Percentiles rank a stretch among this genome's conserved stretches.
These are phyloP conservation scores for Chiua virens DNA, from an alignment of 768 basidiomycete genomes.

Conservation along the genomic window DNA sequence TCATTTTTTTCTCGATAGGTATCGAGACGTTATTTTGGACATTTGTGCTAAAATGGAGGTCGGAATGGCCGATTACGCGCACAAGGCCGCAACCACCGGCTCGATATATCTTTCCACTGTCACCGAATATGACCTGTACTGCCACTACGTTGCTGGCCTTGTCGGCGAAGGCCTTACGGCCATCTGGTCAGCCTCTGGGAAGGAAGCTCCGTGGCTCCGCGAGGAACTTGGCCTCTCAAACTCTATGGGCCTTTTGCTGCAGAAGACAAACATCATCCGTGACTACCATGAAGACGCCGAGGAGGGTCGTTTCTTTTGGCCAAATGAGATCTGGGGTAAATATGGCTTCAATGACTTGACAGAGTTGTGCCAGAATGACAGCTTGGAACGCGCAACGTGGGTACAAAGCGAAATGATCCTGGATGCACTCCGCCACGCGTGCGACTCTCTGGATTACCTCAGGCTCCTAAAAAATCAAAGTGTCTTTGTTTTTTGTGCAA, in stretches of 20 bases:
- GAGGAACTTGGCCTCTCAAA: slow-evolving; percentile 86
- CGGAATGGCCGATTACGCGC: slow-evolving; percentile 96
- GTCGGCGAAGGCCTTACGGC: slow-evolving; percentile 95
- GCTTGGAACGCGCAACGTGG: slow-evolving; percentile 68
- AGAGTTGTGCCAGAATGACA: slow-evolving; percentile 60
- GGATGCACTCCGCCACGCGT: slow-evolving; percentile 81
- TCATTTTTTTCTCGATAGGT: slow-evolving; percentile 41
- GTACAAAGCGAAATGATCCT: slow-evolving; percentile 87
- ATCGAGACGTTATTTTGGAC: slow-evolving; percentile 77
- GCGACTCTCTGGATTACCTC: slow-evolving; percentile 89
- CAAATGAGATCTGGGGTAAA: slow-evolving; percentile 84
- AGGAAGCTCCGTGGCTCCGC: slow-evolving; percentile 73
- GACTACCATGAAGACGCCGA: slow-evolving; percentile 93
- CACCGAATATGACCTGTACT: slow-evolving; percentile 93
- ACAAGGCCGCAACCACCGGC: slow-evolving; percentile 72
- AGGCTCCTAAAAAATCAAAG: slow-evolving; percentile 83
- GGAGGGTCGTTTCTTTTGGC: slow-evolving; percentile 89
- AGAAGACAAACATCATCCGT: slow-evolving; percentile 98
- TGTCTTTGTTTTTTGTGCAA: slow-evolving; percentile 94
- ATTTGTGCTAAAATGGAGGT: slow-evolving; percentile 84
- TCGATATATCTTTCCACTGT: slow-evolving; percentile 71
- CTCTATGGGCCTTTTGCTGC: slow-evolving; percentile 92
- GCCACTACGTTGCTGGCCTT: slow-evolving; percentile 97
- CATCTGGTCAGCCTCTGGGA: slow-evolving; percentile 81
- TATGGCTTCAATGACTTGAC: slow-evolving; percentile 73